phyloP scores from a whole-genome alignment of 768 basidiomycete species.

The Suillus hirtellus region DNA sequence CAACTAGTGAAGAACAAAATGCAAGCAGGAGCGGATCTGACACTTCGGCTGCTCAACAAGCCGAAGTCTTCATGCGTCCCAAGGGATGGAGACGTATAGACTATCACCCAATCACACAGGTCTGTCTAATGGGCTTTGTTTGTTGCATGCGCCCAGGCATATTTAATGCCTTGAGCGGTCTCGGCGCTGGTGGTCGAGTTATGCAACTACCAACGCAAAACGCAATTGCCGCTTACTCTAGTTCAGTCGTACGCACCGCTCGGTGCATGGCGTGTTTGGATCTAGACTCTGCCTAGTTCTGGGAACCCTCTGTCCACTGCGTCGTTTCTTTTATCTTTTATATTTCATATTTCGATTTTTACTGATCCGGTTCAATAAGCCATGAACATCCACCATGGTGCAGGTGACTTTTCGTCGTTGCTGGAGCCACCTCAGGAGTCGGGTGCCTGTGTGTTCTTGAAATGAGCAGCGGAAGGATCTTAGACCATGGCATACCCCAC shows the following conservation, averaged over 20 bases:
- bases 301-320: too few species aligned
- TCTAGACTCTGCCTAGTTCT: too few species aligned
- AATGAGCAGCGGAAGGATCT: conserved; percentile 86
- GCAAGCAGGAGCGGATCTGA: background rate
- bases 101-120: conserved; percentile 54
- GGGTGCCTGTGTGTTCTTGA: conserved; percentile 70
- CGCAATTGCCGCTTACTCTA: conserved; percentile 64
- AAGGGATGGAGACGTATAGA: conserved; percentile 53
- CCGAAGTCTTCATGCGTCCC: conserved; percentile 40
- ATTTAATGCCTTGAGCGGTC: conserved; percentile 71
- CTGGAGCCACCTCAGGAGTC: conserved; percentile 77
- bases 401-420: conserved; percentile 60
- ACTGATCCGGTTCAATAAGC: conserved; percentile 43
- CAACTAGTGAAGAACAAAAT: background rate
- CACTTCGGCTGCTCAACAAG: conserved; percentile 11
- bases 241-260: conserved; percentile 40
- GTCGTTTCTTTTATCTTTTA: too few species aligned
- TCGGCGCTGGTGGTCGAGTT: conserved; percentile 73
- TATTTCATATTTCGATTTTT: too few species aligned
- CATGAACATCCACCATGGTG: conserved; percentile 67
- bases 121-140: conserved; percentile 58
- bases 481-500: conserved; percentile 84
- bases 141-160: conserved; percentile 50
- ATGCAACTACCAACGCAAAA: conserved; percentile 64
- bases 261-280: conserved; percentile 71